Percentiles rank a stretch among this genome's conserved stretches.
Evolutionary conservation across 805 yeast genomes (phyloP).

Genomic region (Tetrapisispora iriomotensis): DNA sequence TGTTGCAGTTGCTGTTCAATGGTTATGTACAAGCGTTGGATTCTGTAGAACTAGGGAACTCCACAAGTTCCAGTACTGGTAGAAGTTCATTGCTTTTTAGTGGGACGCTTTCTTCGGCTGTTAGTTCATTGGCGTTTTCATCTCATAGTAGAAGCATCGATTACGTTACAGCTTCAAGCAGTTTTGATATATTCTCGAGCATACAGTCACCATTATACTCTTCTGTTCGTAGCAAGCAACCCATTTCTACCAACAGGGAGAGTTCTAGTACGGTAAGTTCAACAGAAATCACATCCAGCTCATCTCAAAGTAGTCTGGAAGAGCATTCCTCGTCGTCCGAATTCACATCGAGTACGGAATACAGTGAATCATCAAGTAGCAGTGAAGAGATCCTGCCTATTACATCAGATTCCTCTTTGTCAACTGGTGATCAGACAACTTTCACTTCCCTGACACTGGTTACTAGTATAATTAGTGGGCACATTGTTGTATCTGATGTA

Average conservation of each 20-base stretch:
- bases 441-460: constrained; percentile 6
- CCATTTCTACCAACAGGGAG: too few species aligned
- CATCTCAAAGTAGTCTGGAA: not conserved
- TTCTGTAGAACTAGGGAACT: too few species aligned
- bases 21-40: too few species aligned
- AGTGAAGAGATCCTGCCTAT: not conserved
- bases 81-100: too few species aligned
- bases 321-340: constrained; percentile 5
- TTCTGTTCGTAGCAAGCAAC: too few species aligned
- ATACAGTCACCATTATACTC: not conserved
- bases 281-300: not conserved
- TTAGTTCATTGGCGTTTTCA: too few species aligned
- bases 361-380: not conserved
- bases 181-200: not conserved
- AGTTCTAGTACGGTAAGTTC: too few species aligned
- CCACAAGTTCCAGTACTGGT: too few species aligned
- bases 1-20: too few species aligned
- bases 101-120: too few species aligned
- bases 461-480: constrained; percentile 23
- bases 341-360: constrained; percentile 3
- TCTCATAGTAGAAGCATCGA: too few species aligned
- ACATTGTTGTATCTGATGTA: constrained; percentile 25
- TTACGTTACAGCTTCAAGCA: not conserved
- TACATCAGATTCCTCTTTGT: constrained; percentile 7
- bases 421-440: constrained; percentile 5